These are phyloP conservation scores for Scenedesmus sp. DNA, from an alignment of 163 green algal genomes.

Conservation along the genomic window DNA sequence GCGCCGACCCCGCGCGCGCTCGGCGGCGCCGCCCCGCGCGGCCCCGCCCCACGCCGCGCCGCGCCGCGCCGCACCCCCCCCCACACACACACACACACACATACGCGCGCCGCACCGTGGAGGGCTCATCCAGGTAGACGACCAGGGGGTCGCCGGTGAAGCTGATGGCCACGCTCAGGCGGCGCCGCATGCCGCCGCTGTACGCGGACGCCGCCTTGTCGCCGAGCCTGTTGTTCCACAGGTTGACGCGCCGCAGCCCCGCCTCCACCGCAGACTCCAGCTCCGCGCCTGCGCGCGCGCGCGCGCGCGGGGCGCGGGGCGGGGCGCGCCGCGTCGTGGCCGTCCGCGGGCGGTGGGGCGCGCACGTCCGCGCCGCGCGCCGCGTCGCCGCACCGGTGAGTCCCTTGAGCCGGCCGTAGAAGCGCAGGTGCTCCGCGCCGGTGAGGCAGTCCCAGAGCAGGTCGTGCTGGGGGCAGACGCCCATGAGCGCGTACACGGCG, in stretches of 20 bases:
- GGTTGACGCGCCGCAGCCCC: conserved; percentile 75
- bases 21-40: too few species aligned
- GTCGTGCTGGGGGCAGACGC: conserved; percentile 91
- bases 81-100: neutral
- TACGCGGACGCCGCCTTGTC: conserved; percentile 71
- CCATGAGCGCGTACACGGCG: conserved; percentile 82
- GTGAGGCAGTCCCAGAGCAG: conserved; percentile 89
- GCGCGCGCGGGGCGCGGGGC: neutral
- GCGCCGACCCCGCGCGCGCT: too few species aligned
- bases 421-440: conserved; percentile 88
- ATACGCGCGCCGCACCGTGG: conserved; percentile 47
- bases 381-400: conserved; percentile 68
- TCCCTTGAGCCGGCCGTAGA: conserved; percentile 92
- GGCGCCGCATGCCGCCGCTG: conserved; percentile 81
- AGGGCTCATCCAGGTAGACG: conserved; percentile 74
- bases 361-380: too few species aligned
- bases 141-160: conserved; percentile 77
- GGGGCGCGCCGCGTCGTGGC: too few species aligned
- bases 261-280: conserved; percentile 67
- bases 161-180: conserved; percentile 80
- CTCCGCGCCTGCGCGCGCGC: conserved; percentile 34
- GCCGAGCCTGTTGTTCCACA: conserved; percentile 68
- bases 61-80: neutral
- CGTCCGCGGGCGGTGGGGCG: too few species aligned
- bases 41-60: too few species aligned